These are phyloP conservation scores for Calonectria hawksworthii DNA, from an alignment of 2,329 filamentous ascomycete species.

Conservation along the genomic window DNA sequence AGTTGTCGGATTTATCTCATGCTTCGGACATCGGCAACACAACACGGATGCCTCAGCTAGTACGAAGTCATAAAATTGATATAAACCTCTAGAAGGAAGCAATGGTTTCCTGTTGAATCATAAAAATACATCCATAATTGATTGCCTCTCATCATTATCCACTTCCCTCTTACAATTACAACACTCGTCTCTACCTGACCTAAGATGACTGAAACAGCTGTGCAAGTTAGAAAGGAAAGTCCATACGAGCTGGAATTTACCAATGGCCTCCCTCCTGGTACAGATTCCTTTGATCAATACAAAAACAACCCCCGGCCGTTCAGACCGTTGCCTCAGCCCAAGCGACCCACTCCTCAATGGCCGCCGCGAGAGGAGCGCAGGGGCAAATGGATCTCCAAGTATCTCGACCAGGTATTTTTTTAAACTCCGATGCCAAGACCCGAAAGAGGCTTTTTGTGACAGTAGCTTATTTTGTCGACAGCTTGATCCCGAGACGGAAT, in stretches of 20 bases:
- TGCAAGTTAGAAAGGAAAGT: neutral
- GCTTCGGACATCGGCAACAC: neutral
- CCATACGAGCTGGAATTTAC: neutral
- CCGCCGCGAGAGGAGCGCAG: neutral
- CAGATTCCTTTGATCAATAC: neutral
- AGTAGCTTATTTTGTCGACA: neutral
- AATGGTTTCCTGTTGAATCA: neutral
- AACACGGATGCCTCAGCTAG: neutral
- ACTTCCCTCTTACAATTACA: neutral
- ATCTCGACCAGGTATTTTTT: conserved; percentile 3
- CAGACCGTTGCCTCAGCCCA: neutral
- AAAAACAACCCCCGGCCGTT: neutral
- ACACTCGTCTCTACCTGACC: neutral
- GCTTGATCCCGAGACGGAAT: neutral
- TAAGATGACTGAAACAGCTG: neutral
- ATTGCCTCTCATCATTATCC: neutral
- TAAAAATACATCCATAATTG: neutral
- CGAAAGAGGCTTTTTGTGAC: no score
- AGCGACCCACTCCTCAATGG: neutral
- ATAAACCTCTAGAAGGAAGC: neutral
- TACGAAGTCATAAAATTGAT: neutral
- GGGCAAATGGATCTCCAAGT: conserved; percentile 2
- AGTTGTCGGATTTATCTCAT: neutral
- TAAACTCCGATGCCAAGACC: neutral
- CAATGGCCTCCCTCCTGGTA: neutral